phyloP scores from a whole-genome alignment of 1,284 basidiomycete genomes.

The Irpex lacteus region DNA sequence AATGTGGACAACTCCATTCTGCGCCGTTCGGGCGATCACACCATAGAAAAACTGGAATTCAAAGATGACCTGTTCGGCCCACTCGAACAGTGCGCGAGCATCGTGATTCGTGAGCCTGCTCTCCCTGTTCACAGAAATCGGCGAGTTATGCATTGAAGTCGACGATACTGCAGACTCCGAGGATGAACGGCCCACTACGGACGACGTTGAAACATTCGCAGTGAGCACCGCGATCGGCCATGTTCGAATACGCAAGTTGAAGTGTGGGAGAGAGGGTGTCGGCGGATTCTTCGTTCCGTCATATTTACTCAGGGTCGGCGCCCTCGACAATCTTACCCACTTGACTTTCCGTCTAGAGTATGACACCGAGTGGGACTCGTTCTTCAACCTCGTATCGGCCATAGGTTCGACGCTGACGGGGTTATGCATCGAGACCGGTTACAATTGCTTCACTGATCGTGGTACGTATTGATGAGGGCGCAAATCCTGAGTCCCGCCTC shows the following conservation, averaged over 20 bases:
- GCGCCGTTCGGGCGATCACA: no score
- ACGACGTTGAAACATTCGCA: not conserved
- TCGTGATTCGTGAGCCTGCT: not conserved
- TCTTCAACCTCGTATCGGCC: not conserved
- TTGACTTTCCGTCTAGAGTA: not conserved
- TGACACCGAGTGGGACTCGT: not conserved
- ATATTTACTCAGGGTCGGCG: not conserved
- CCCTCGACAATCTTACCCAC: not conserved
- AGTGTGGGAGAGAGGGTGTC: not conserved
- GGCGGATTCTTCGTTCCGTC: not conserved
- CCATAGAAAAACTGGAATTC: no score
- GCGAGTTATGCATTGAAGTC: not conserved
- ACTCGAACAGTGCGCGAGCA: not conserved
- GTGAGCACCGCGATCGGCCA: not conserved
- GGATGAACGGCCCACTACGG: not conserved
- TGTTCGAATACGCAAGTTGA: not conserved
- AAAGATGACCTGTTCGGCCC: no score
- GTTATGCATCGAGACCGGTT: not conserved
- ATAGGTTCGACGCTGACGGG: not conserved
- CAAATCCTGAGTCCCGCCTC: not conserved
- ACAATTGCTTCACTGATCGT: not conserved
- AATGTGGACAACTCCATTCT: no score
- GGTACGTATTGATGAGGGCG: not conserved
- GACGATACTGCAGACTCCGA: not conserved
- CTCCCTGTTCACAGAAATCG: not conserved